Evolutionary conservation across 768 basidiomycete species (phyloP).

Genomic region (Tephrocybe sp.): DNA sequence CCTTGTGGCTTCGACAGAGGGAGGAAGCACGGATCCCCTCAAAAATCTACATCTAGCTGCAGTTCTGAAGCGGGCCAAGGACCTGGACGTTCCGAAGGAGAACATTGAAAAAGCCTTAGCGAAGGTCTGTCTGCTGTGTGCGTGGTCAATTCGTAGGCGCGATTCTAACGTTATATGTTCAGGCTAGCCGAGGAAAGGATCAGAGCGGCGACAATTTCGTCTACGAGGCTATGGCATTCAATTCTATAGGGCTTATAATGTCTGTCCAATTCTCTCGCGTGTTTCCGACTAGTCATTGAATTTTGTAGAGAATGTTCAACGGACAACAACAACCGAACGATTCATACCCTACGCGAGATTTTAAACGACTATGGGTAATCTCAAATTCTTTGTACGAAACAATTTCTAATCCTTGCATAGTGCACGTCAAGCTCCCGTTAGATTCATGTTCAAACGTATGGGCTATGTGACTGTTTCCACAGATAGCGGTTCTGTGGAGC

Average conservation of each 20-base stretch:
- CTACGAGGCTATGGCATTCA: conserved; percentile 61
- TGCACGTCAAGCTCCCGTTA: conserved; percentile 60
- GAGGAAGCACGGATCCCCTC: conserved; percentile 53
- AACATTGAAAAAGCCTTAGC: conserved; percentile 64
- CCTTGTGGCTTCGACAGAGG: conserved; percentile 33
- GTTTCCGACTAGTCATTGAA: neutral
- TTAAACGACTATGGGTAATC: conserved; percentile 45
- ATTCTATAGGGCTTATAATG: conserved; percentile 64
- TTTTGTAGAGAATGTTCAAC: conserved; percentile 52
- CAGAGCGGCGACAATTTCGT: conserved; percentile 44
- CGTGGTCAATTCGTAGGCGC: neutral
- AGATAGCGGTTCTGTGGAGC: conserved; percentile 21
- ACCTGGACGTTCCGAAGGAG: conserved; percentile 62
- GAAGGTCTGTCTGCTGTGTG: conserved; percentile 36
- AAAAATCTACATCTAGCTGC: conserved; percentile 52
- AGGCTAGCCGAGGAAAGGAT: conserved; percentile 51
- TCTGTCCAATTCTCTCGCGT: conserved; percentile 16
- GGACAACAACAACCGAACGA: conserved; percentile 64
- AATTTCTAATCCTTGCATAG: conserved; percentile 29
- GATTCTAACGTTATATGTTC: neutral
- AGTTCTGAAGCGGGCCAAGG: conserved; percentile 54
- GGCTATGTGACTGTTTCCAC: conserved; percentile 47
- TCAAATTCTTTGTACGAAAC: neutral
- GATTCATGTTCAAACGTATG: conserved; percentile 59
- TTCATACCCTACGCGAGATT: conserved; percentile 52